These are phyloP conservation scores for Salvia splendens DNA, from an alignment of 257 asterid species.

Conservation along the genomic window DNA sequence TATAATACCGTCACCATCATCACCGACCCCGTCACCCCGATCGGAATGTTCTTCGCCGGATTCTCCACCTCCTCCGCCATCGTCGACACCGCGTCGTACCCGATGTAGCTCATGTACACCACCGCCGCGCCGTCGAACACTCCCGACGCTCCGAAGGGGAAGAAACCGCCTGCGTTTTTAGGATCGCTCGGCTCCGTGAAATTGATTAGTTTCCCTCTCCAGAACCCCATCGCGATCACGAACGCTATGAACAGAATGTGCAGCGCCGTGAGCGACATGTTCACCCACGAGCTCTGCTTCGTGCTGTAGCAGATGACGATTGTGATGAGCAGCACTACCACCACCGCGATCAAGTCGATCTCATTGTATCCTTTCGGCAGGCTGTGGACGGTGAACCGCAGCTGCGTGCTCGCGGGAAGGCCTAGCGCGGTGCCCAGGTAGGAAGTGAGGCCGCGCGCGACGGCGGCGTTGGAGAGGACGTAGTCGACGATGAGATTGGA, in stretches of 20 bases:
- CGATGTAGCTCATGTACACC: constrained; percentile 92
- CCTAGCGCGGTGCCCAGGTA: constrained; percentile 78
- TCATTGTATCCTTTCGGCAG: constrained; percentile 85
- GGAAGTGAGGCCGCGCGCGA: constrained; percentile 86
- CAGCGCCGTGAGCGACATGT: constrained; percentile 66
- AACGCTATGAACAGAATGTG: constrained; percentile 77
- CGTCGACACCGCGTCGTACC: constrained; percentile 96
- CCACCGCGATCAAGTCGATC: constrained; percentile 76
- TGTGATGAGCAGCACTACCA: constrained; percentile 50
- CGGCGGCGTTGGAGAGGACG: constrained; percentile 95
- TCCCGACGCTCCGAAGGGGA: constrained; percentile 80
- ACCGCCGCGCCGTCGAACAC: constrained; percentile 85
- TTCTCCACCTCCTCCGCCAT: constrained; percentile 91
- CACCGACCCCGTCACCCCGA: constrained; percentile 93
- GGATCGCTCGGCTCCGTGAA: constrained; percentile 38
- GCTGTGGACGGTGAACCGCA: constrained; percentile 51
- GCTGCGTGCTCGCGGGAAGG: constrained; percentile 42
- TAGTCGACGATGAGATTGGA: constrained; percentile 82
- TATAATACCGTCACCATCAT: constrained; percentile 77
- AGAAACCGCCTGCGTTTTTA: constrained; percentile 37
- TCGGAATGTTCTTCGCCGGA: constrained; percentile 85
- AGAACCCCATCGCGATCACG: constrained; percentile 74
- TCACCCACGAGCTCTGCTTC: constrained; percentile 76
- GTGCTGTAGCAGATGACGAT: constrained; percentile 58
- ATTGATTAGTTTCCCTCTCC: constrained; percentile 67